Conservation (phyloP, 768 basidiomycete genomes). For the Pulveroboletus sp. region DNA sequence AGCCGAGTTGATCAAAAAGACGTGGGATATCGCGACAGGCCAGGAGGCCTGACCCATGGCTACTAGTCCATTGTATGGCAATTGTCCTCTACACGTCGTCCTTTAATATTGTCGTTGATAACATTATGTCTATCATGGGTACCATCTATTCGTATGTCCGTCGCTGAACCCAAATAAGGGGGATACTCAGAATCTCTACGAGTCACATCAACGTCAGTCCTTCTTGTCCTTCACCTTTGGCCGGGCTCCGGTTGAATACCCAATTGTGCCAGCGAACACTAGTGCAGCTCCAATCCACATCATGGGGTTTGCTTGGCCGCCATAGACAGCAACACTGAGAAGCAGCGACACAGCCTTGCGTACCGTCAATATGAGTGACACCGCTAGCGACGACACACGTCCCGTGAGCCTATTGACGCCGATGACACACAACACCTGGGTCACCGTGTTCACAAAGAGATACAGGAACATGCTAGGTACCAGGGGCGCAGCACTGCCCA, state of each 20-base stretch:
- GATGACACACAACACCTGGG: constrained; percentile 78
- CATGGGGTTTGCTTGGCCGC: constrained; percentile 36
- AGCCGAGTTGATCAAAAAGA: constrained; percentile 54
- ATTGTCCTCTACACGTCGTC: constrained; percentile 2
- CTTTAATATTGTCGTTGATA: constrained; percentile 8
- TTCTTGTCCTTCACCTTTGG: constrained; percentile 20
- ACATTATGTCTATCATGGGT: constrained; percentile 16
- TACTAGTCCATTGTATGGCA: not conserved
- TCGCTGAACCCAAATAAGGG: not conserved
- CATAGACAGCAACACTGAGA: constrained; percentile 56
- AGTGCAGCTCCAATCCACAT: constrained; percentile 68
- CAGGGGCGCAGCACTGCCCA: constrained; percentile 13
- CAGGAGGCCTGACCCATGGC: constrained; percentile 35
- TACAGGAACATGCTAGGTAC: constrained; percentile 61
- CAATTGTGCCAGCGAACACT: constrained; percentile 67
- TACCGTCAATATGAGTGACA: constrained; percentile 76
- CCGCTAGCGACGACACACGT: constrained; percentile 66
- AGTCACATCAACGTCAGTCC: constrained; percentile 10
- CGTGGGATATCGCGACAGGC: constrained; percentile 68
- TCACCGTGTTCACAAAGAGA: constrained; percentile 71
- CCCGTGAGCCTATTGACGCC: constrained; percentile 86
- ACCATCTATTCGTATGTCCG: constrained; percentile 1
- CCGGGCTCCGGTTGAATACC: constrained; percentile 45
- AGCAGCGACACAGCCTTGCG: constrained; percentile 76
- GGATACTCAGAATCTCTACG: not conserved